Percentiles rank a stretch among this genome's conserved stretches.
Conservation (phyloP, 2,329 filamentous ascomycete species). For the Fusarium sp. region DNA sequence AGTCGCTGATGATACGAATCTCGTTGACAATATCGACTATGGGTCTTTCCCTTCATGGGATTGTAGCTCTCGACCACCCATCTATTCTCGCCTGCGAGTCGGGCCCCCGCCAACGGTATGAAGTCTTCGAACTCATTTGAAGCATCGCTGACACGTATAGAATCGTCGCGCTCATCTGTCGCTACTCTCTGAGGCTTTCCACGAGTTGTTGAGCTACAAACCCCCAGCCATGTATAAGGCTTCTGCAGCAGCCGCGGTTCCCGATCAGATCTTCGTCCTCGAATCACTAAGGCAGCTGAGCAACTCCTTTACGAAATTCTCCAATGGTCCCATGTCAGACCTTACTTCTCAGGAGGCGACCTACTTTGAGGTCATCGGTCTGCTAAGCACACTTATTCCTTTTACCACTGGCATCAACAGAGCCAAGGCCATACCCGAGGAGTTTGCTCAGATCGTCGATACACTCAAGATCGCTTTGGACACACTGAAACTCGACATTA, state of each 20-base stretch:
- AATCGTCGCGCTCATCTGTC: conserved; percentile 63
- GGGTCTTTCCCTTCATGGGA: conserved; percentile 64
- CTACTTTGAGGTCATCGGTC: conserved; percentile 59
- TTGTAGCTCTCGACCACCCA: conserved; percentile 52
- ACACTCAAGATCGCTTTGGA: conserved; percentile 33
- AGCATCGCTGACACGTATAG: conserved; percentile 51
- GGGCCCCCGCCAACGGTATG: conserved; percentile 66
- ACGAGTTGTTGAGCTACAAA: conserved; percentile 63
- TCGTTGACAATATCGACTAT: conserved; percentile 64
- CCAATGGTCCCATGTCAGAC: conserved; percentile 48
- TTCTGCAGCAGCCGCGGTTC: conserved; percentile 51
- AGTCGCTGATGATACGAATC: conserved; percentile 54
- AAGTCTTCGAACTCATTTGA: not conserved
- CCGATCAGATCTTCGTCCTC: conserved; percentile 60
- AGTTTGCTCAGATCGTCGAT: conserved; percentile 47
- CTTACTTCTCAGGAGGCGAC: conserved; percentile 59
- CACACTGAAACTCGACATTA: conserved; percentile 34
- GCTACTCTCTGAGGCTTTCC: conserved; percentile 64
- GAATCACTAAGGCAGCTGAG: conserved; percentile 59
- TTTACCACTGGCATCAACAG: conserved; percentile 47
- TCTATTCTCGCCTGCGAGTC: conserved; percentile 61
- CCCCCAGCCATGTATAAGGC: conserved; percentile 66
- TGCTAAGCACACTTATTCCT: conserved; percentile 55
- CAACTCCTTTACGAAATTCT: conserved; percentile 57
- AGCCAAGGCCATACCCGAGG: conserved; percentile 38